Base-by-base conservation (phyloP, 2,329 filamentous ascomycete species). In the Aspergillus ruber region DNA sequence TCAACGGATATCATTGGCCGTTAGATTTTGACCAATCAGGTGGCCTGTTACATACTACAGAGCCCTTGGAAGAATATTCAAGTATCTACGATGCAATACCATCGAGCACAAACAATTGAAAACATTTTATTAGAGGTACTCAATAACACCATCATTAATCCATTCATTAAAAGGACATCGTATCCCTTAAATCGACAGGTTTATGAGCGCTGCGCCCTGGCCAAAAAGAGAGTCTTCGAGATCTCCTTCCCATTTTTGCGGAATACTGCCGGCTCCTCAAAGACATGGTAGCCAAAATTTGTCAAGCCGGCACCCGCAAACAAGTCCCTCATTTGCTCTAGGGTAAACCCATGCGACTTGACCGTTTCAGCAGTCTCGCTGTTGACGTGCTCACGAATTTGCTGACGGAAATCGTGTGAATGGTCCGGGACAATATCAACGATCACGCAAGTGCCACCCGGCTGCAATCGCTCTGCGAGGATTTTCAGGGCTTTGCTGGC, bases 371-470 rank as follows among this genome's bases (percentile, higher is more conserved):
- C 56, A 46, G 72, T 71, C 17, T 39, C 36, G 6, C 5, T 9
- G 18, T 8, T 12, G 36, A 17, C 17, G 12, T 18, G 17, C 8
- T 39, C 10, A 13, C 18, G 17, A 9, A 29, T 10, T 29, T 29
- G 25, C 6, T 73, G 58, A 25, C 64, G 62, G 21, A 59, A 54
- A 4, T 57, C 48, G 15, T 55, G 48, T 18, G 54, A 47, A 32
- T 56, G 73, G 54, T 84, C 80, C 7, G 81, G 72, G 15, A 85
- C 59, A 50, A 89, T 83, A 60, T 90, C 86, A 41, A 85, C 70
- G 46, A 90, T 79, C 43, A 88, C 68, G 40, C 88, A 70, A 1
- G 83, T 78, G 9, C 86, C 86, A 3, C 84, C 84, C 2, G 78
- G 76, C 52, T 76, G 78, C 49, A 90, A 69, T 8, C 85, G 77